phyloP scores from a whole-genome alignment of 805 yeast genomes.

The Candida berthetii region DNA sequence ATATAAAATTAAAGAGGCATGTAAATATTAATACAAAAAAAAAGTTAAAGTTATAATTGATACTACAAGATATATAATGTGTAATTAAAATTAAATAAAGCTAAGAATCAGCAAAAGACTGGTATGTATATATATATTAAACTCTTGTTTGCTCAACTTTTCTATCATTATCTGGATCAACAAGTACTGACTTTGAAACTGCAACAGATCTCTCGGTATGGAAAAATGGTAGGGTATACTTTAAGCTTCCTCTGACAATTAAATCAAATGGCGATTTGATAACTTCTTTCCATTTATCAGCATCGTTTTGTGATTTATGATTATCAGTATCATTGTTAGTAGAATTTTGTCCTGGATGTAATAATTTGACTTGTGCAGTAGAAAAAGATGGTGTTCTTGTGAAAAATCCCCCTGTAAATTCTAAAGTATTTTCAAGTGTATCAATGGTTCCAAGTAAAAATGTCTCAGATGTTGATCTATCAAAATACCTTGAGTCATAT shows the following conservation, averaged over 20 bases:
- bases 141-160: background rate
- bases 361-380: constrained; percentile 61
- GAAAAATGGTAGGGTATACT: constrained; percentile 67
- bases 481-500: constrained; percentile 5
- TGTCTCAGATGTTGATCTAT: constrained; percentile 36
- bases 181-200: constrained; percentile 49
- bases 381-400: constrained; percentile 52
- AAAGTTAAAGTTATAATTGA: too few species aligned
- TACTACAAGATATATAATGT: too few species aligned
- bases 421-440: constrained; percentile 64
- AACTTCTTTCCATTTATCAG: constrained; percentile 65
- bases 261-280: constrained; percentile 80
- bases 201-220: constrained; percentile 48
- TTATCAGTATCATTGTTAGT: constrained; percentile 18
- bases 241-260: constrained; percentile 75
- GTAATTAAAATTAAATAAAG: too few species aligned
- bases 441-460: constrained; percentile 68
- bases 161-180: constrained; percentile 40
- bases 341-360: constrained; percentile 58
- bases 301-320: constrained; percentile 23
- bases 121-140: too few species aligned
- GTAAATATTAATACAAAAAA: too few species aligned
- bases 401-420: constrained; percentile 74
- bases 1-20: background rate
- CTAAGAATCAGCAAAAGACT: too few species aligned